A percentile compares a stretch with the other conserved stretches of the same genome.
Conservation (phyloP, 169 alveolate species). For the Plasmodium adleri region DNA sequence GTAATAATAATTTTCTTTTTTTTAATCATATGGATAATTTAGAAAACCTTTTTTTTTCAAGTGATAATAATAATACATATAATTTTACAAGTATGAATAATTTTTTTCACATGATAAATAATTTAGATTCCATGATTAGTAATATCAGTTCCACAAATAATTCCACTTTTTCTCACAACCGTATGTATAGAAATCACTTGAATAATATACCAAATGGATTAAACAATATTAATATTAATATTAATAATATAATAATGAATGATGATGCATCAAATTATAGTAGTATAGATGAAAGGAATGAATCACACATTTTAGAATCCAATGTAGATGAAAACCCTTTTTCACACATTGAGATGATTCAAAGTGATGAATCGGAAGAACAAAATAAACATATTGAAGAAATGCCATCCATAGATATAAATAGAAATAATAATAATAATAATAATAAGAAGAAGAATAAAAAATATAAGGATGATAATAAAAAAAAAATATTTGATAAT, state of each 20-base stretch:
- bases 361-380: no score
- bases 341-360: no score
- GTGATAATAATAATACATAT: not conserved
- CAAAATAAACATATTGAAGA: not conserved
- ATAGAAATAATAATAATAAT: not conserved
- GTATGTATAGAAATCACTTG: not conserved
- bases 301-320: no score
- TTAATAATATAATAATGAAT: not conserved
- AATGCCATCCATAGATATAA: not conserved
- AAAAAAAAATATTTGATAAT: not conserved
- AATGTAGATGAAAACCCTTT: no score
- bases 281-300: not conserved
- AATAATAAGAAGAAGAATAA: not conserved
- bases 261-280: not conserved
- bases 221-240: not conserved
- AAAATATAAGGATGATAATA: not conserved
- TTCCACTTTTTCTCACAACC: conserved; percentile 20
- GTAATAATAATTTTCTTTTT: not conserved
- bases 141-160: conserved; percentile 10
- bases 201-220: no score
- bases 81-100: conserved; percentile 22
- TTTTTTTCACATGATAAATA: conserved; percentile 36
- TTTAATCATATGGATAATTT: no score
- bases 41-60: not conserved
- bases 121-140: conserved; percentile 17